Base-by-base conservation (phyloP, 106 monocot genomes). In the Alisma plantagoaquatica region DNA sequence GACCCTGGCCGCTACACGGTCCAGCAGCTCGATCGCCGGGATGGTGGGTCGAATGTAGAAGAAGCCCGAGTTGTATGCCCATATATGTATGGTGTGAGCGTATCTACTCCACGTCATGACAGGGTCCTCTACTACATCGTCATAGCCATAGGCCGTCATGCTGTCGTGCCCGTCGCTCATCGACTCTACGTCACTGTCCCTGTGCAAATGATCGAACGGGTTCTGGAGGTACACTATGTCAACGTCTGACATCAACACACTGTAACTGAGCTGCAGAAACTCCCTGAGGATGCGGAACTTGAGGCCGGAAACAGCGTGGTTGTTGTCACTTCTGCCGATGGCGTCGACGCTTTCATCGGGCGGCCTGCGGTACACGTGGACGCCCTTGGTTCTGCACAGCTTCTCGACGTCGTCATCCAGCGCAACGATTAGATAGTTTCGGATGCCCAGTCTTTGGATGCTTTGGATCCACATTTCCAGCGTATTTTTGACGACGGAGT, bases 1-100 rank as follows among this genome's bases (percentile, higher is more conserved):
- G 12, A 98, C 52, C 27, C 89, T 51, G 11, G 41, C 23, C 1
- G 96, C 85, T 12, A 98, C 96, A 52, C 96, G 77, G 69, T 98
- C 96, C 73, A 98, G 62, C 20, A 98, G 76, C 76, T 98, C 96
- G 42, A 98, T 78, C 1, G 89, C 75, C 24, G 96, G 70, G 45
- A 85, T 62, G 0, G 96, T 98, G 0, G 96, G 78, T 35, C 96
- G 64, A 56, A 98, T 81, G 41, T 81, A 98, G 41, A 98, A 98
- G 45, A 98, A 98, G 11, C 96, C 96, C 24, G 96, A 98, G 51
- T 98, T 98, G 56, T 71, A 98, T 14, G 89, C 96, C 96, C 96
- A 98, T 32, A 98, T 89, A 35, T 89, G 61, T 81, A 98, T 98
- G 22, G 96, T 89, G 38, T 98, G 58, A 27, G 58, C 58, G 45